Evolutionary conservation across 2,329 filamentous ascomycete species (phyloP).

Genomic region (Cytospora piceicola): DNA sequence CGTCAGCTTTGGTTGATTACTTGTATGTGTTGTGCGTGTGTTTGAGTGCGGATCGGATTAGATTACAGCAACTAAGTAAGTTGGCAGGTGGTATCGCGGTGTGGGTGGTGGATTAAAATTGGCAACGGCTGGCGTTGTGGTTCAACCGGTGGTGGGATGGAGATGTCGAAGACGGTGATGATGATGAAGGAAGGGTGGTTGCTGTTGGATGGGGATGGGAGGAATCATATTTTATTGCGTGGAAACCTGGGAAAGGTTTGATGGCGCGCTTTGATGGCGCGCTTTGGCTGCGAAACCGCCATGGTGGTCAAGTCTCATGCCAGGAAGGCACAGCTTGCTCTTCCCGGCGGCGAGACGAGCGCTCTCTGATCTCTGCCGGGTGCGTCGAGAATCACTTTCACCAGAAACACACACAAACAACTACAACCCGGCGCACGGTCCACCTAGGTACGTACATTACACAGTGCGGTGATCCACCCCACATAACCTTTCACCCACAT

Average conservation of each 20-base stretch:
- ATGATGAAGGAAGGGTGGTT: slow-evolving; percentile 31
- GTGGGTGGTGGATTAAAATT: slow-evolving; percentile 12
- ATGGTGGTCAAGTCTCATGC: slow-evolving; percentile 27
- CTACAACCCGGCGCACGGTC: not conserved
- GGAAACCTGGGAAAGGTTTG: slow-evolving; percentile 27
- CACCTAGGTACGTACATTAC: not conserved
- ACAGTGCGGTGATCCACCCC: too few relatives aligned
- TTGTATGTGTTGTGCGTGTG: not conserved
- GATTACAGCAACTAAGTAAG: not conserved
- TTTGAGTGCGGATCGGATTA: not conserved
- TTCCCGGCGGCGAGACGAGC: slow-evolving; percentile 5
- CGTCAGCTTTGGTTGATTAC: slow-evolving; percentile 8
- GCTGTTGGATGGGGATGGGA: slow-evolving; percentile 26
- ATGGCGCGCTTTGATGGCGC: slow-evolving; percentile 17
- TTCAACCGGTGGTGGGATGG: slow-evolving; percentile 28
- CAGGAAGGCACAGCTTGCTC: slow-evolving; percentile 22
- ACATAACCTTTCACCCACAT: too few relatives aligned
- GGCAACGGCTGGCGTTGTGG: slow-evolving; percentile 30
- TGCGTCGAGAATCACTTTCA: slow-evolving; percentile 2
- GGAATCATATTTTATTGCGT: slow-evolving; percentile 29
- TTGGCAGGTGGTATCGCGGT: not conserved
- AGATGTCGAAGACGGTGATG: slow-evolving; percentile 30
- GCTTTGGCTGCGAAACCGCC: slow-evolving; percentile 13
- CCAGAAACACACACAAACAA: not conserved
- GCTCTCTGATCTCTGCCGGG: slow-evolving; percentile 2